These are phyloP conservation scores for Fusarium cicatricum DNA, from an alignment of 2,329 filamentous ascomycete species.

Conservation along the genomic window DNA sequence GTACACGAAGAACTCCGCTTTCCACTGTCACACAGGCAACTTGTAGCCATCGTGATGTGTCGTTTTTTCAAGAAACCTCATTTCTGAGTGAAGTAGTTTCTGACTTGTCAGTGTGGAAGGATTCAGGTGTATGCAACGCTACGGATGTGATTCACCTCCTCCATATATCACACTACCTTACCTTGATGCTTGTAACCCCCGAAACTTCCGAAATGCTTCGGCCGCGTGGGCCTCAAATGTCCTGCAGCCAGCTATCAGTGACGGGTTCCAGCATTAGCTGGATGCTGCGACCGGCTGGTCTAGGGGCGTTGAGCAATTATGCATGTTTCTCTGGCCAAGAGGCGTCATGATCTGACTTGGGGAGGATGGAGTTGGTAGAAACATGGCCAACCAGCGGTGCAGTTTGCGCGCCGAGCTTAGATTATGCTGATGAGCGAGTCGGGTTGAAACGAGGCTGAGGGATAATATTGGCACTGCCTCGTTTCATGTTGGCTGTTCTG, in stretches of 20 bases:
- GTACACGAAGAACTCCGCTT: not conserved
- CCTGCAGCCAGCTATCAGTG: not conserved
- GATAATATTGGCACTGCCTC: not conserved
- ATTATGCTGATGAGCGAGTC: not conserved
- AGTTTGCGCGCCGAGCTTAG: not conserved
- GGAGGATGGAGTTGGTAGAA: not conserved
- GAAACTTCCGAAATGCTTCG: conserved; percentile 8
- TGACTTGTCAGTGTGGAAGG: conserved; percentile 1
- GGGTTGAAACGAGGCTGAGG: conserved; percentile 10
- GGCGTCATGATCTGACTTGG: conserved; percentile 2
- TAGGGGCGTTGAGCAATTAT: not conserved
- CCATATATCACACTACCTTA: not conserved
- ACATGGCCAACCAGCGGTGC: conserved; percentile 6
- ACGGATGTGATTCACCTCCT: not conserved
- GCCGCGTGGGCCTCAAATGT: conserved; percentile 4
- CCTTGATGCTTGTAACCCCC: not conserved
- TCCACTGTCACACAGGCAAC: not conserved
- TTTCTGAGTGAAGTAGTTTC: not conserved
- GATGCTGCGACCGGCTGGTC: not conserved
- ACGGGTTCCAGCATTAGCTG: conserved; percentile 4
- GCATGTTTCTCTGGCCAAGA: not conserved
- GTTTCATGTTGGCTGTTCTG: conserved; percentile 6
- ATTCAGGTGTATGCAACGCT: conserved; percentile 1
- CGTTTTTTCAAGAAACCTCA: no score
- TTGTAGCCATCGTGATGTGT: not conserved